Conservation (phyloP, 83 land plant genomes). For the Larix sibirica region DNA sequence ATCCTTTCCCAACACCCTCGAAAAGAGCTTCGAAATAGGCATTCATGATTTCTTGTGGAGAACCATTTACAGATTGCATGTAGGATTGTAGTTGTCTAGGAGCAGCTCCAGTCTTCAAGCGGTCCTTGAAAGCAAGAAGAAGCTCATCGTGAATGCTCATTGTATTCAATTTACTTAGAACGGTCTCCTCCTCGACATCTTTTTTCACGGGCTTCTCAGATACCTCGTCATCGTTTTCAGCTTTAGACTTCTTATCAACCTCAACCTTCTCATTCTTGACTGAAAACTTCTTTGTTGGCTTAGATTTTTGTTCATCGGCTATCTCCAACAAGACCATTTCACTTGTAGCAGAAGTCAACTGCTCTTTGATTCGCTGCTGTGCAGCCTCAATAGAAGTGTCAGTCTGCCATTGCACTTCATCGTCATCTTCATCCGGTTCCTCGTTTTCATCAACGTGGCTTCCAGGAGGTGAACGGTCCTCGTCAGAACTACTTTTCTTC, state of each 20-base stretch:
- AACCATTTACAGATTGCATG: conserved; percentile 36
- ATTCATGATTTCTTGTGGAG: conserved; percentile 53
- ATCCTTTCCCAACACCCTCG: conserved; percentile 72
- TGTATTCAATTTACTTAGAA: conserved; percentile 17
- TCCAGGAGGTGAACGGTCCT: conserved; percentile 55
- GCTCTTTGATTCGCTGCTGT: conserved; percentile 72
- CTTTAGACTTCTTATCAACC: conserved; percentile 12
- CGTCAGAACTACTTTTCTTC: conserved; percentile 41
- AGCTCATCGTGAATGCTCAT: conserved; percentile 33
- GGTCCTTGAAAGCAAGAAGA: conserved; percentile 45
- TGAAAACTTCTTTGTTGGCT: conserved; percentile 31
- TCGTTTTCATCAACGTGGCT: conserved; percentile 36
- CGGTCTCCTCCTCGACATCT: conserved; percentile 10
- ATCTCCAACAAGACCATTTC: conserved; percentile 89
- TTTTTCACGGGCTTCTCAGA: conserved; percentile 3
- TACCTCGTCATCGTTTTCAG: conserved; percentile 6
- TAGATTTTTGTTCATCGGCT: conserved; percentile 37
- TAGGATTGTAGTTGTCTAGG: conserved; percentile 47
- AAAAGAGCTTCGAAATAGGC: conserved; percentile 79
- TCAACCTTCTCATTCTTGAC: conserved; percentile 24
- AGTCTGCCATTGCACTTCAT: conserved; percentile 92
- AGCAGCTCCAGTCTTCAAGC: conserved; percentile 45
- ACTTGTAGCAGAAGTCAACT: conserved; percentile 82
- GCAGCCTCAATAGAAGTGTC: conserved; percentile 88
- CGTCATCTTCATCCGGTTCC: conserved; percentile 47